Percentiles rank a stretch among this genome's conserved stretches.
Conservation (phyloP, 129 eudicot species). For the Centella asiatica region DNA sequence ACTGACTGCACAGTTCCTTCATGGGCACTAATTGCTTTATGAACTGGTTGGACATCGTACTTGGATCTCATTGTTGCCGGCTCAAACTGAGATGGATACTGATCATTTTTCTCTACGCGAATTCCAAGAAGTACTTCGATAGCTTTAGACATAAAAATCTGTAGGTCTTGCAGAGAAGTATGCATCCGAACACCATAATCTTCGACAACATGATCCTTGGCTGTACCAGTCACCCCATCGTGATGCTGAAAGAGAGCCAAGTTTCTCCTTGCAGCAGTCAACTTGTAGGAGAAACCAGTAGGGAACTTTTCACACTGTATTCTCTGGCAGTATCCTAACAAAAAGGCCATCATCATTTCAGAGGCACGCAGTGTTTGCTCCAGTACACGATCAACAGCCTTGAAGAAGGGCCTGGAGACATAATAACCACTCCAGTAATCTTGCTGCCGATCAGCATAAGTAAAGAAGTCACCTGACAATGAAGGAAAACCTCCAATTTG, state of each 20-base stretch:
- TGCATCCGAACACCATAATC: conserved; percentile 96
- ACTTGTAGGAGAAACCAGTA: conserved; percentile 62
- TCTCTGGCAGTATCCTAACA: conserved; percentile 78
- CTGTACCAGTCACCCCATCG: conserved; percentile 98
- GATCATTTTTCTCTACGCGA: conserved; percentile 72
- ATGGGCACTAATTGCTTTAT: conserved; percentile 47
- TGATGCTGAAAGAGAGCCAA: conserved; percentile 98
- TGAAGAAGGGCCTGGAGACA: conserved; percentile 94
- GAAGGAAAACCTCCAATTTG: conserved; percentile 90
- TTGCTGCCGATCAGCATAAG: conserved; percentile 90
- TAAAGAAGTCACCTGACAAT: conserved; percentile 90
- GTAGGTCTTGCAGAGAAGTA: conserved; percentile 76
- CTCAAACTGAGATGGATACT: conserved; percentile 62
- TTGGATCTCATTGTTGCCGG: conserved; percentile 80
- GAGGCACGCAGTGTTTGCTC: conserved; percentile 95
- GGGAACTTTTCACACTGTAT: conserved; percentile 90
- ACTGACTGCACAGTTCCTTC: conserved; percentile 84
- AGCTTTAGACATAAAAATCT: conserved; percentile 92
- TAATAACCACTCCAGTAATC: conserved; percentile 99
- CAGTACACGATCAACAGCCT: conserved; percentile 95
- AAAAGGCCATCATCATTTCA: conserved; percentile 77
- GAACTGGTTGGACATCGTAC: conserved; percentile 76
- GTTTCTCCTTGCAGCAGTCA: conserved; percentile 89
- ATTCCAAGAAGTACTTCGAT: conserved; percentile 74
- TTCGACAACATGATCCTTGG: conserved; percentile 92